phyloP scores from a whole-genome alignment of 331 rosid genomes.

The Rhamnella rubrinervis region DNA sequence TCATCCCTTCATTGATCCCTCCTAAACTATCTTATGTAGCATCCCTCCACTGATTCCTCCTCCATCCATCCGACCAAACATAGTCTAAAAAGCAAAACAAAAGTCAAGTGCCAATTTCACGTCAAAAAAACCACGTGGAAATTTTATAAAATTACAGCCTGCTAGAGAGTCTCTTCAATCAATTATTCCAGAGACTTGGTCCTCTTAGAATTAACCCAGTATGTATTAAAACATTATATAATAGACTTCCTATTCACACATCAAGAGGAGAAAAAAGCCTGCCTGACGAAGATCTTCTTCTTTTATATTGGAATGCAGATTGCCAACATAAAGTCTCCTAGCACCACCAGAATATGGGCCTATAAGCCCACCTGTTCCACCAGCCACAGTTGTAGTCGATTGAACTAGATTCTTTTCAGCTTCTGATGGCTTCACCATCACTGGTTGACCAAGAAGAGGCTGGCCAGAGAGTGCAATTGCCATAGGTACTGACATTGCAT shows the following conservation, averaged over 20 bases:
- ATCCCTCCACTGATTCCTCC: no score
- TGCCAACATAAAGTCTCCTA: constrained; percentile 92
- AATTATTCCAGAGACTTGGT: no score
- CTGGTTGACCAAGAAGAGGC: constrained; percentile 87
- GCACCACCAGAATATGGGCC: constrained; percentile 97
- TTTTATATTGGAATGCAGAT: constrained; percentile 76
- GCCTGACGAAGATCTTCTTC: constrained; percentile 92
- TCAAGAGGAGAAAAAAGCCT: constrained; percentile 15
- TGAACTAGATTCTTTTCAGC: constrained; percentile 97
- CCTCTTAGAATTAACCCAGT: background rate
- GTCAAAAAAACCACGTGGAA: no score
- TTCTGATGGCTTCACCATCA: constrained; percentile 99
- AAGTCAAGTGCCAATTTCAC: no score
- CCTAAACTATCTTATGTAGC: no score
- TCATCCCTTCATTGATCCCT: no score
- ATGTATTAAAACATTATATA: background rate
- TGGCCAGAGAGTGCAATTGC: constrained; percentile 98
- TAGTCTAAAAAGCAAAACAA: no score
- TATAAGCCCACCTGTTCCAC: constrained; percentile 54
- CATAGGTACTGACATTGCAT: constrained; percentile 98
- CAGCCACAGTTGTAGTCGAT: constrained; percentile 62
- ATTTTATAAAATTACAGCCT: no score
- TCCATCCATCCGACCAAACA: no score
- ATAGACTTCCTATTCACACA: background rate
- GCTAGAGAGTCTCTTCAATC: no score